Conservation (phyloP, 1,139 yeast species). For the Meyerozyma sp. region DNA sequence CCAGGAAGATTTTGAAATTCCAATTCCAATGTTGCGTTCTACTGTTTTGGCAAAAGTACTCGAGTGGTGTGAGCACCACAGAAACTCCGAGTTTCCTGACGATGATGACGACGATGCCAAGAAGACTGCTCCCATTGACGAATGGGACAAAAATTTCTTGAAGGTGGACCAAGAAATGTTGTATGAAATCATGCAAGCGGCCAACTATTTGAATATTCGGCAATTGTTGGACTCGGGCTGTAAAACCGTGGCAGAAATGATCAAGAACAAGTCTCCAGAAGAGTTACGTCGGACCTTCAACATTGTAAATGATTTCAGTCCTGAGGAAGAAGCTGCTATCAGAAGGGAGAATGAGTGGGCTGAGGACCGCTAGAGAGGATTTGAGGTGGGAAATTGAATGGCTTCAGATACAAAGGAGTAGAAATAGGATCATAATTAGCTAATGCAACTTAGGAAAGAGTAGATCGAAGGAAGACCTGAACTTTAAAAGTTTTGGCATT, state of each 20-base stretch:
- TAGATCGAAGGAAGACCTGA: not conserved
- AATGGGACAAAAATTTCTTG: constrained; percentile 95
- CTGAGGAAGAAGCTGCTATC: constrained; percentile 97
- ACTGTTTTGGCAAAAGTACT: constrained; percentile 85
- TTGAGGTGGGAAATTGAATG: no score
- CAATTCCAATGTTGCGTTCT: constrained; percentile 86
- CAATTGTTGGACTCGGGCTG: constrained; percentile 94
- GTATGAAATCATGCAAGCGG: constrained; percentile 92
- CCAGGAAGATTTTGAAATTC: constrained; percentile 72
- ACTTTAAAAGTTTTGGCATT: no score
- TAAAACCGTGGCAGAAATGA: constrained; percentile 97
- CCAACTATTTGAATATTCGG: constrained; percentile 89
- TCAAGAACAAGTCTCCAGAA: constrained; percentile 91
- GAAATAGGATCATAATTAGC: no score
- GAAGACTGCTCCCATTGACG: constrained; percentile 73
- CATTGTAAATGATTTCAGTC: constrained; percentile 92
- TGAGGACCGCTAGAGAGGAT: constrained; percentile 65
- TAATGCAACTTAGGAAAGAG: not conserved
- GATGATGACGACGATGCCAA: constrained; percentile 81
- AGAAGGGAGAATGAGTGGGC: constrained; percentile 99
- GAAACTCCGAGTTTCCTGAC: constrained; percentile 72
- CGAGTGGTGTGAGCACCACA: constrained; percentile 97
- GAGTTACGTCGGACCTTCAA: constrained; percentile 95
- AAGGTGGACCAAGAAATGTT: constrained; percentile 98
- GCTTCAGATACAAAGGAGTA: no score